Base-by-base conservation (phyloP, 2,329 filamentous ascomycete genomes). In the Pyricularia sp. region DNA sequence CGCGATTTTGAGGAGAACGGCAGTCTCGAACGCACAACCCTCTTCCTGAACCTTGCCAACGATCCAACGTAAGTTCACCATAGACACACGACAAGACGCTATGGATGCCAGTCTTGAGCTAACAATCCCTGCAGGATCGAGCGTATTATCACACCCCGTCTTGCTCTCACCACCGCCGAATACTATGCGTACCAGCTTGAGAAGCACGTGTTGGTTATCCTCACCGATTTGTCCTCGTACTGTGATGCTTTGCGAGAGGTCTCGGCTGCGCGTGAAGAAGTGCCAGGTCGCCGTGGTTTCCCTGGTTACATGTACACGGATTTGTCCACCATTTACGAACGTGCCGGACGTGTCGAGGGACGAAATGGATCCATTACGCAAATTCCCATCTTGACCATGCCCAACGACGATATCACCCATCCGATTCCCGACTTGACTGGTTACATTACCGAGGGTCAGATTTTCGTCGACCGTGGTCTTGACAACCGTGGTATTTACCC, bases 221-320 rank as follows among this genome's bases (percentile, higher is more conserved):
- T 99, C 78, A 99, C 96, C 68, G 95, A 99, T 86, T 84, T 99
- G 75, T 95, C 95, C 1, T 93, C 95, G 66, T 99, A 99, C 86
- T 99, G 96, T 80, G 95, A 99, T 81, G 96, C 95, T 73, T 90
- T 99, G 73, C 95, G 95, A 88, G 95, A 99, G 83, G 95, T 99
- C 67, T 99, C 95, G 17, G 94, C 95, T 68, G 95, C 95, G 68
- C 89, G 95, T 84, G 95, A 99, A 86, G 95, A 99, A 89, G 95
- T 99, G 63, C 95, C 95, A 59, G 95, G 95, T 86, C 94, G 95
- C 81, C 94, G 95, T 89, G 95, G 95, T 87, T 99, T 95, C 85
- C 95, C 95, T 68, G 95, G 95, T 92, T 99, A 99, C 87, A 99
- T 99, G 95, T 99, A 99, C 86, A 99, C 95, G 74, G 96, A 99